These are phyloP conservation scores for Candida ipomoeae DNA, from an alignment of 805 yeast genomes.

Conservation along the genomic window DNA sequence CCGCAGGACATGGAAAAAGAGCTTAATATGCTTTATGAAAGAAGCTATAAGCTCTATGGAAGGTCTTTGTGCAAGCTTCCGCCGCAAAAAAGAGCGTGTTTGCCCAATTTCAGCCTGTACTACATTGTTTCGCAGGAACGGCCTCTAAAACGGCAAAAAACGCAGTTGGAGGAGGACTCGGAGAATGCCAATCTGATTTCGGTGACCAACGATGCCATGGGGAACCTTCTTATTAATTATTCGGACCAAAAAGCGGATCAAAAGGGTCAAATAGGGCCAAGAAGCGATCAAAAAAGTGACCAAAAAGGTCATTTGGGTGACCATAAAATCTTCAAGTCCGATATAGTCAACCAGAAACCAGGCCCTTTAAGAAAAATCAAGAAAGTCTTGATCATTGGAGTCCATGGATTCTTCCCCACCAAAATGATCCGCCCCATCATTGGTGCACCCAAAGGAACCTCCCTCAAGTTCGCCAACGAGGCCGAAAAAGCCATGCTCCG, in stretches of 20 bases:
- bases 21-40: conserved; percentile 22
- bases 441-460: conserved; percentile 97
- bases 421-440: conserved; percentile 76
- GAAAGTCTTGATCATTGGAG: conserved; percentile 79
- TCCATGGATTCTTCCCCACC: conserved; percentile 95
- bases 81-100: conserved; percentile 33
- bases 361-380: conserved; percentile 37
- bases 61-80: conserved; percentile 35
- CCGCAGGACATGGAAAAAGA: conserved; percentile 11
- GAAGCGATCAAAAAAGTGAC: no score
- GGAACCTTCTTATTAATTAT: conserved; percentile 35
- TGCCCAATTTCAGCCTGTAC: conserved; percentile 23
- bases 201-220: conserved; percentile 39
- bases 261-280: not conserved
- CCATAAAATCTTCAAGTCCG: conserved; percentile 10
- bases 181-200: conserved; percentile 32
- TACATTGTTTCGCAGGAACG: conserved; percentile 17
- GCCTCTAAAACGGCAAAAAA: conserved; percentile 16
- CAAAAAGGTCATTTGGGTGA: no score
- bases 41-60: conserved; percentile 40
- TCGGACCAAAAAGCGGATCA: conserved; percentile 5
- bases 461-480: conserved; percentile 82
- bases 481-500: conserved; percentile 73
- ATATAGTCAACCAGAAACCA: conserved; percentile 24
- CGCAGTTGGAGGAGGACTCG: conserved; percentile 26